Percentiles rank a stretch among this genome's conserved stretches.
Conservation (phyloP, 2,329 filamentous ascomycete genomes). For the Claviceps pusilla region DNA sequence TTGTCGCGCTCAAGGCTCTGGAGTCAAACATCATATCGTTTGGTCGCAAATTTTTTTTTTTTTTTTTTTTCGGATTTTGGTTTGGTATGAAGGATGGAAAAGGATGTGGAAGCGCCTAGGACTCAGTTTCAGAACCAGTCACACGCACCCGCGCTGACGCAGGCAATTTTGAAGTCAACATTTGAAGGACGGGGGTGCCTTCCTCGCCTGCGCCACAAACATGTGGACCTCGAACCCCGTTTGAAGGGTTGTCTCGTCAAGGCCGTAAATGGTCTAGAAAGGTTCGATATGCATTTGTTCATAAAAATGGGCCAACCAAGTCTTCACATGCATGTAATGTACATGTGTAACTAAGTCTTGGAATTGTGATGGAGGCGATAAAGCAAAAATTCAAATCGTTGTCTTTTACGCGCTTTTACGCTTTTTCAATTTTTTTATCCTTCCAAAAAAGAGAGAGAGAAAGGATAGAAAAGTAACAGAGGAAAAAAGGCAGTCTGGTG, state of each 20-base stretch:
- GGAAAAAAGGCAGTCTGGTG: background rate
- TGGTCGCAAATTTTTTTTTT: background rate
- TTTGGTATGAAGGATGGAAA: background rate
- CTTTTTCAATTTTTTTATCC: no score
- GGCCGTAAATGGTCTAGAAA: background rate
- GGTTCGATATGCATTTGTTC: background rate
- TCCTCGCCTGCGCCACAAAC: conserved; percentile 1
- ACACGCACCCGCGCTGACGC: background rate
- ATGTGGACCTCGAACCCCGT: background rate
- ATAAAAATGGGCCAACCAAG: background rate
- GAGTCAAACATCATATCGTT: background rate
- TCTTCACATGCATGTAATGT: no score
- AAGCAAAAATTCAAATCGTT: no score
- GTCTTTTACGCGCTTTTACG: background rate
- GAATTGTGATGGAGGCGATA: no score
- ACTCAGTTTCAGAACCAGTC: background rate
- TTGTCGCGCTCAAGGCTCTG: background rate
- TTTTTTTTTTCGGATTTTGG: background rate
- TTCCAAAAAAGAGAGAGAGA: no score
- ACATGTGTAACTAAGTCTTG: no score
- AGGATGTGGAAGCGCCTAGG: background rate
- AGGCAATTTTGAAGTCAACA: background rate
- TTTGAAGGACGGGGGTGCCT: background rate
- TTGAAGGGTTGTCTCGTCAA: conserved; percentile 1
- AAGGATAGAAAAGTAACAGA: background rate